Base-by-base conservation (phyloP, 2,329 filamentous ascomycete genomes). In the Diplodia seriata region DNA sequence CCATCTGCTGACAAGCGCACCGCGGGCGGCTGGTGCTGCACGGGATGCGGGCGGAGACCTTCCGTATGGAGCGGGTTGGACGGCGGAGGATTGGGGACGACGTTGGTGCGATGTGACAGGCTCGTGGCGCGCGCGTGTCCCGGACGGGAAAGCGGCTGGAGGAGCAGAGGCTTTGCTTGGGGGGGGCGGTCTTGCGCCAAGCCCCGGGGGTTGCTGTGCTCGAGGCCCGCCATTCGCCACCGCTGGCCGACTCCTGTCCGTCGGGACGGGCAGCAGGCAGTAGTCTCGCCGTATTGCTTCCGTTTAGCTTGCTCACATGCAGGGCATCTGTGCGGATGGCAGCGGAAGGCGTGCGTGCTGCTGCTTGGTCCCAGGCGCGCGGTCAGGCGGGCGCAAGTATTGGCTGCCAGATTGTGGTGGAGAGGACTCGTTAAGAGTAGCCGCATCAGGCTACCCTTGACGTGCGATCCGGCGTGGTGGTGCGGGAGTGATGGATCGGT, bases 341-440 rank as follows among this genome's bases (percentile, higher is more conserved):
- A 63, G 59, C 59, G 59, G 59, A 63, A 50, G 23, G 56, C 56
- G 38, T 43, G 56, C 56, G 31, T 26, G 18, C 53, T 26, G n/a
- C 18, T n/a, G 29, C n/a, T 33, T 36, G 59, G 59, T 31, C 59
- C 59, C 59, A 63, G 59, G 59, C 59, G 59, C 59, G 59, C 59
- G 59, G 59, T 63, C 59, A 63, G 59, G 59, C 59, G 59, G 59
- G 43, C 59, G 40, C 43, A 29, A 63, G 59, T 63, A 63, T 63
- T 63, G 59, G 59, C 43, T 51, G 59, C 59, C 40, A 63, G 59
- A 63, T 63, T 63, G 59, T 63, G 59, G 59, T 63, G 59, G 59
- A 63, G 59, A 51, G 47, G 12, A 63, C 59, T 63, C 59, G 59
- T 51, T 26, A 38, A 51, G 43, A 33, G 43, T 63, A 50, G 59